Percentiles rank a stretch among this genome's conserved stretches.
phyloP scores from a whole-genome alignment of 148 eudicot species.

The Amaranthus cruentus region DNA sequence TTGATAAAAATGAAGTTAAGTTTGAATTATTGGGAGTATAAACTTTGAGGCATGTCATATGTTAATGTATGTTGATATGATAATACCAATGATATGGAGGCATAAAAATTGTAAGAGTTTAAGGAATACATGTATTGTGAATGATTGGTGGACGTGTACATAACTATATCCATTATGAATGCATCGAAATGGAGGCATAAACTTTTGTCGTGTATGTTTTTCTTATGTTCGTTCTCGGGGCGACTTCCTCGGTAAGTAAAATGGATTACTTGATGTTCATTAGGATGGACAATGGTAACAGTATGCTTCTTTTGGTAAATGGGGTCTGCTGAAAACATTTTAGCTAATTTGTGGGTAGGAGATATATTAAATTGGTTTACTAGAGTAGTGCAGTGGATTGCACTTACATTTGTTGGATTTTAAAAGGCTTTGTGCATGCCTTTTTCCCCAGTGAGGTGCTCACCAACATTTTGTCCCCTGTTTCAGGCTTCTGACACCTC shows the following conservation, averaged over 20 bases:
- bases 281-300: not conserved
- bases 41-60: not conserved
- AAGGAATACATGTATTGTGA: too few relatives aligned
- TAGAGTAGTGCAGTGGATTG: not conserved
- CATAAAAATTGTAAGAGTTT: too few relatives aligned
- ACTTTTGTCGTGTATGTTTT: too few relatives aligned
- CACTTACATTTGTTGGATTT: not conserved
- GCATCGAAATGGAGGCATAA: too few relatives aligned
- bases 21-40: not conserved
- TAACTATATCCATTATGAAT: too few relatives aligned
- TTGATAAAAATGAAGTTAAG: not conserved
- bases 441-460: not conserved
- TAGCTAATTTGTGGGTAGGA: not conserved
- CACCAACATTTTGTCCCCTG: constrained; percentile 3
- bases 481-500: constrained; percentile 83
- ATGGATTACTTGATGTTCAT: too few relatives aligned
- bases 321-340: not conserved
- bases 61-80: too few relatives aligned
- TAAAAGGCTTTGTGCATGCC: not conserved
- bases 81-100: too few relatives aligned
- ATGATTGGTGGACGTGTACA: too few relatives aligned
- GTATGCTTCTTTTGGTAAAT: not conserved
- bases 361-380: not conserved
- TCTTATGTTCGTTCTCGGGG: too few relatives aligned
- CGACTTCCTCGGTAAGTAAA: too few relatives aligned